Percentiles rank a stretch among this genome's conserved stretches.
phyloP scores from a whole-genome alignment of 352 stramenopile species.

The Phytophthora meadii region DNA sequence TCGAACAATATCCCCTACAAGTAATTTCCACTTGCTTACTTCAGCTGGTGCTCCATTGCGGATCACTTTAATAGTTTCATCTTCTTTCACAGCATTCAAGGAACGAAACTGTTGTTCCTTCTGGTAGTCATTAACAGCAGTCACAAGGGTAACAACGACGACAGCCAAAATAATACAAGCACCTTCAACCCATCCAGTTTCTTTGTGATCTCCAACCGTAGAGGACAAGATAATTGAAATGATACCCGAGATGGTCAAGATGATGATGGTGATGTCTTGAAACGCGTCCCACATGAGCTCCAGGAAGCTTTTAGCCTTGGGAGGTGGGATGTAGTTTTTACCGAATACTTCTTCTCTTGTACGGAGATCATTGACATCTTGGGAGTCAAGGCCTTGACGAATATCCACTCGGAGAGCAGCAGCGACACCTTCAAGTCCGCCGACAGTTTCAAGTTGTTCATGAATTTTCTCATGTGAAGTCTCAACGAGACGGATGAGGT shows the following conservation, averaged over 20 bases:
- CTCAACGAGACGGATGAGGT: conserved; percentile 71
- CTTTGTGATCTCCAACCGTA: conserved; percentile 50
- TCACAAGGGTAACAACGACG: conserved; percentile 86
- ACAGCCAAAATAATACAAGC: conserved; percentile 89
- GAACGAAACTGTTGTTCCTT: conserved; percentile 90
- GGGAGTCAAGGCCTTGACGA: conserved; percentile 50
- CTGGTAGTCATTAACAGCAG: conserved; percentile 89
- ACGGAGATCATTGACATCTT: conserved; percentile 42
- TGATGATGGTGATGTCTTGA: conserved; percentile 90
- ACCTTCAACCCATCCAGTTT: conserved; percentile 87
- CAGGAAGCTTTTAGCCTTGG: conserved; percentile 57
- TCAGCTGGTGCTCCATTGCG: conserved; percentile 57
- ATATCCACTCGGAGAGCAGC: conserved; percentile 51
- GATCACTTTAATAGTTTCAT: conserved; percentile 77
- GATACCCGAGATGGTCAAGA: conserved; percentile 82
- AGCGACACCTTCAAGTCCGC: conserved; percentile 56
- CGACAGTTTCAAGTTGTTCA: conserved; percentile 42
- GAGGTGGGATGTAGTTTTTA: conserved; percentile 64
- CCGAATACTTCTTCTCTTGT: conserved; percentile 56
- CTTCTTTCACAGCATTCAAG: conserved; percentile 82
- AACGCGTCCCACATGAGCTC: conserved; percentile 90
- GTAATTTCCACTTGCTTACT: conserved; percentile 73
- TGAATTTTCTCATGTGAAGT: conserved; percentile 58
- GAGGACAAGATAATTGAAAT: conserved; percentile 79
- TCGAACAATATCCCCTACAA: conserved; percentile 90